phyloP scores from a whole-genome alignment of 208 protist species.

The Trypanosoma lewisi region DNA sequence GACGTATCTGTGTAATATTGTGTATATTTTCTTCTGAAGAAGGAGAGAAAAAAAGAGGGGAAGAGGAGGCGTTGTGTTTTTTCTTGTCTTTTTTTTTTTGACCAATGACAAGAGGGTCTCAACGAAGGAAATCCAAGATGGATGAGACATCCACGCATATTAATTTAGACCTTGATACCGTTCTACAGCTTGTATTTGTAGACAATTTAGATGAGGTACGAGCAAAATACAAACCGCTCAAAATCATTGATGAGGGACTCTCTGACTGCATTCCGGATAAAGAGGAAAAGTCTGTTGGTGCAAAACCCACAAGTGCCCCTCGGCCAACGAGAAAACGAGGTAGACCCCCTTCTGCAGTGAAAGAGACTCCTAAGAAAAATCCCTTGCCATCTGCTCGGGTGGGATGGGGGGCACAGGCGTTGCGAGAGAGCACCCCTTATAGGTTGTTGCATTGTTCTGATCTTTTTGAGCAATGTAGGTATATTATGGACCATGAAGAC shows the following conservation, averaged over 20 bases:
- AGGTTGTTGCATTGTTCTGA: slow-evolving; percentile 38
- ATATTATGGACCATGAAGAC: slow-evolving; percentile 69
- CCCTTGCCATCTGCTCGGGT: slow-evolving; percentile 5
- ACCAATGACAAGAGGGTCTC: background rate
- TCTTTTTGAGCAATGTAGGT: slow-evolving; percentile 44
- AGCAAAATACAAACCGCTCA: slow-evolving; percentile 48
- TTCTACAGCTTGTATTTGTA: slow-evolving; percentile 50
- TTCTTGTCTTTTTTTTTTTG: slow-evolving; percentile 4
- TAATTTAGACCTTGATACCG: slow-evolving; percentile 50
- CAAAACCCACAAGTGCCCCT: background rate
- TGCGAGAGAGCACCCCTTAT: slow-evolving; percentile 42
- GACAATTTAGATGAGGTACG: slow-evolving; percentile 34
- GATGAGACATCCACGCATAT: slow-evolving; percentile 38
- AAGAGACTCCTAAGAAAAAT: background rate
- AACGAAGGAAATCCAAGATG: slow-evolving; percentile 8
- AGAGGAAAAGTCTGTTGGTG: background rate
- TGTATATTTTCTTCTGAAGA: no score
- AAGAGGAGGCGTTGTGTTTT: slow-evolving; percentile 7
- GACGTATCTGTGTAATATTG: background rate
- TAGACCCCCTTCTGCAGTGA: background rate
- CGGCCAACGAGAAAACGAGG: background rate
- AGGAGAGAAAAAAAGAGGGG: no score
- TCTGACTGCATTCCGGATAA: slow-evolving; percentile 32
- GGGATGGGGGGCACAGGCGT: slow-evolving; percentile 34
- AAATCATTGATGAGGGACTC: slow-evolving; percentile 68